Conservation (phyloP, 768 basidiomycete genomes). For the Hysterangium stoloniferum region DNA sequence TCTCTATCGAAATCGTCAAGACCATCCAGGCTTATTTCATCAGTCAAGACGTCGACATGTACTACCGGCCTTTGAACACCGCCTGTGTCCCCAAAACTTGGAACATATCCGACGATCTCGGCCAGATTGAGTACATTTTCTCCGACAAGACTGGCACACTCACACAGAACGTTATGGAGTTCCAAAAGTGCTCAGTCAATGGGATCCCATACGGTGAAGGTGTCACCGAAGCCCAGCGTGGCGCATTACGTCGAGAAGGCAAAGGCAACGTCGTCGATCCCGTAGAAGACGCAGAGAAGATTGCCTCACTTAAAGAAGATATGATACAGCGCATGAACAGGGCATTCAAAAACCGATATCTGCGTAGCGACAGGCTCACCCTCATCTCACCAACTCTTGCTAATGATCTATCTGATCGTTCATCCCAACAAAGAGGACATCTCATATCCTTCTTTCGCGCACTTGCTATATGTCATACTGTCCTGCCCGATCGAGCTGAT, state of each 20-base stretch:
- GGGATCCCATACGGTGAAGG: slow-evolving; percentile 90
- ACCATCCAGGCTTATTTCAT: slow-evolving; percentile 97
- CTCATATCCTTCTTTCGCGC: slow-evolving; percentile 89
- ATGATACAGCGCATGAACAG: slow-evolving; percentile 75
- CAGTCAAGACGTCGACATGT: slow-evolving; percentile 94
- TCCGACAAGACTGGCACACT: slow-evolving; percentile 96
- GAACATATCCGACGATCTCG: slow-evolving; percentile 98
- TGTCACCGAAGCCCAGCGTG: slow-evolving; percentile 90
- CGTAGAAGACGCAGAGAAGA: slow-evolving; percentile 59
- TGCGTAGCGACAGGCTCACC: slow-evolving; percentile 74
- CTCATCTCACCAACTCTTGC: slow-evolving; percentile 83
- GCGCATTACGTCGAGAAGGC: slow-evolving; percentile 81
- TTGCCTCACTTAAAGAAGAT: slow-evolving; percentile 55
- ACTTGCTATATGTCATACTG: slow-evolving; percentile 88
- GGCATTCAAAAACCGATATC: slow-evolving; percentile 82
- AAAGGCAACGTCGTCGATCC: slow-evolving; percentile 56
- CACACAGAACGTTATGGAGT: slow-evolving; percentile 98
- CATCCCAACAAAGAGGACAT: slow-evolving; percentile 51
- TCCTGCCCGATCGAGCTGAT: slow-evolving; percentile 65
- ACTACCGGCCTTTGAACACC: slow-evolving; percentile 79
- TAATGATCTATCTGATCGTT: slow-evolving; percentile 59
- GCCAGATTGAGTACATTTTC: slow-evolving; percentile 94
- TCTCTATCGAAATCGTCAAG: slow-evolving; percentile 97
- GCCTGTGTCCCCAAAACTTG: slow-evolving; percentile 94
- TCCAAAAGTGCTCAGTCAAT: slow-evolving; percentile 87